Percentiles rank a stretch among this genome's conserved stretches.
Conservation (phyloP, 2,329 filamentous ascomycete genomes). For the Colletotrichum neosansevieriae region DNA sequence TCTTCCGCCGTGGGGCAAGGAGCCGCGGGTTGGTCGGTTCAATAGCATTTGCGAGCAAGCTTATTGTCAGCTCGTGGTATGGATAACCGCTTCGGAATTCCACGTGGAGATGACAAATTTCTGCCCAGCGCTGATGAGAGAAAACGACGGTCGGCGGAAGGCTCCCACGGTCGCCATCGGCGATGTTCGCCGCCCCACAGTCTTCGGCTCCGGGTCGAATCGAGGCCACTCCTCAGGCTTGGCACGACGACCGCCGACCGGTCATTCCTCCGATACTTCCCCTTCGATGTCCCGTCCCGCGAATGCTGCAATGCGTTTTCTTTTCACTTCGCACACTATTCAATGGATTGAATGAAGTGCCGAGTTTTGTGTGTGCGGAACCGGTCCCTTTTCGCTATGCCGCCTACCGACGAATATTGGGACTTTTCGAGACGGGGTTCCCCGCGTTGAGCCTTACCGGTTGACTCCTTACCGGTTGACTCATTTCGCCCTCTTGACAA, state of each 20-base stretch:
- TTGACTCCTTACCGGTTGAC: constrained; percentile 28
- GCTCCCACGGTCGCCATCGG: neutral
- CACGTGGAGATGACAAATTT: constrained; percentile 1
- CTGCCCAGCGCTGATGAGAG: neutral
- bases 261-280: neutral
- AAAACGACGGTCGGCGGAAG: neutral
- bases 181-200: neutral
- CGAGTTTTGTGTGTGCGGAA: constrained; percentile 6
- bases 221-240: neutral
- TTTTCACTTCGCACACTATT: too few relatives aligned
- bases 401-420: neutral
- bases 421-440: constrained; percentile 15
- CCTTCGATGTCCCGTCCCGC: neutral
- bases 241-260: neutral
- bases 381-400: constrained; percentile 8
- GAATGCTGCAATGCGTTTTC: too few relatives aligned
- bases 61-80: neutral
- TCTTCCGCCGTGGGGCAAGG: constrained; percentile 1
- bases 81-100: neutral
- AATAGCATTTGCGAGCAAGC: neutral
- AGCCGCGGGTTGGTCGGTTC: constrained; percentile 13
- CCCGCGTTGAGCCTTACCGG: constrained; percentile 15
- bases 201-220: neutral
- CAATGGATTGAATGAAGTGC: neutral
- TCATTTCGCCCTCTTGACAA: constrained; percentile 16